Percentiles rank a stretch among this genome's conserved stretches.
These are phyloP conservation scores for Phytopythium vexans DNA, from an alignment of 352 stramenopile species.

Conservation along the genomic window DNA sequence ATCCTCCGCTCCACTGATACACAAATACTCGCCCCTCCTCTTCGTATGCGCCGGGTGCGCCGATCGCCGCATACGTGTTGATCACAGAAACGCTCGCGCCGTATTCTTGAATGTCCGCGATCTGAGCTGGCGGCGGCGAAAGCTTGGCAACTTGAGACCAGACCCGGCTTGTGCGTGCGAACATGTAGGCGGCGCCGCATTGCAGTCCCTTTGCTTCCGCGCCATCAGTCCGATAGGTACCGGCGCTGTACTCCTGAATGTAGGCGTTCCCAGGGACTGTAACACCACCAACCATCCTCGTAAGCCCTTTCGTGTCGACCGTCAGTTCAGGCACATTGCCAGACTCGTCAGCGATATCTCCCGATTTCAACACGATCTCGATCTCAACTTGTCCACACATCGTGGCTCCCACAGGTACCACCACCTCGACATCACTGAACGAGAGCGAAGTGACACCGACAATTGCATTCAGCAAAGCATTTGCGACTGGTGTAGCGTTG, in stretches of 20 bases:
- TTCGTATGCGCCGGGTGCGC: slow-evolving; percentile 49
- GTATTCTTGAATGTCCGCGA: slow-evolving; percentile 55
- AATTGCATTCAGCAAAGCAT: slow-evolving; percentile 46
- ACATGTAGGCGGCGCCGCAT: slow-evolving; percentile 72
- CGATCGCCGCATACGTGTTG: slow-evolving; percentile 52
- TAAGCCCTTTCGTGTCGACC: slow-evolving; percentile 38
- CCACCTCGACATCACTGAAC: slow-evolving; percentile 47
- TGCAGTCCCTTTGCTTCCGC: slow-evolving; percentile 57
- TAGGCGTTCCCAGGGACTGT: slow-evolving; percentile 15
- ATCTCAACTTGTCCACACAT: slow-evolving; percentile 56
- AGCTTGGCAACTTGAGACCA: slow-evolving; percentile 68
- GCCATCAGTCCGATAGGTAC: slow-evolving; percentile 63
- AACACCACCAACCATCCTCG: slow-evolving; percentile 20
- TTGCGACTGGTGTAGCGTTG: slow-evolving; percentile 31
- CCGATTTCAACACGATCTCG: slow-evolving; percentile 44
- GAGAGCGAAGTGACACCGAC: slow-evolving; percentile 55
- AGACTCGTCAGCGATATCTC: slow-evolving; percentile 46
- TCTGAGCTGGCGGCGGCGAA: slow-evolving; percentile 26
- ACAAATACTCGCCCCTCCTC: slow-evolving; percentile 70
- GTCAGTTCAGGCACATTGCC: slow-evolving; percentile 62
- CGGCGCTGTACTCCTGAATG: slow-evolving; percentile 53
- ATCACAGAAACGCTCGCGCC: slow-evolving; percentile 45
- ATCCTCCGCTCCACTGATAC: slow-evolving; percentile 57
- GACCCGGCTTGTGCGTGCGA: slow-evolving; percentile 29
- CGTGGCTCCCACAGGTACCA: slow-evolving; percentile 6